Evolutionary conservation across 179 eudicot genomes (phyloP), one percentile per base, ranked within the genome.

Genomic region (Silene coronaria): DNA sequence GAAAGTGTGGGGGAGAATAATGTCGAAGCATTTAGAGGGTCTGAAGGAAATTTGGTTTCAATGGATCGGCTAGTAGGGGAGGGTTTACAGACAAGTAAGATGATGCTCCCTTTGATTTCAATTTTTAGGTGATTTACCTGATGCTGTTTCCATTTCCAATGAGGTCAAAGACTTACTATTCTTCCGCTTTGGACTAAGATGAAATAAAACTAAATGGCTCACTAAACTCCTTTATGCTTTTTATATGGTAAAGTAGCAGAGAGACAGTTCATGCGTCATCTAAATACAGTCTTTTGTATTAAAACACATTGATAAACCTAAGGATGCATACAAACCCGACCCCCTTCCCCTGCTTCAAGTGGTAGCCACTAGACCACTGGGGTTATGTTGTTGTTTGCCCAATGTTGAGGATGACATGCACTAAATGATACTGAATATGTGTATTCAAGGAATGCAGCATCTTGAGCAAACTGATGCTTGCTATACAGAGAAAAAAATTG

Each of bases 381-480:
- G 58, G 19, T 53, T 53, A 14, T 53, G 19, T 53, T 53, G 21
- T 17, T 53, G 58, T 53, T 16, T 58, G n/a, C 72, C n/a, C 9
- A 3, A 11, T 63, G 73, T 57, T 77, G 75, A 30, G 34, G 34
- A 72, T 32, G 72, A 75, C 76, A 55, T 6, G 64, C 42, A 46
- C 38, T 73, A 83, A 71, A 84, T 77, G 78, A 73, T 77, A 5
- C 30, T 62, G 30, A 60, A 72, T 66, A 61, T 82, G 42, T 80
- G 22, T 84, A 67, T 69, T 86, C 86, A 92, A 91, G 93, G 79
- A 86, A 78, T 81, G 76, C 88, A 86, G 94, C 84, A 82, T 45
- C 78, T 60, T 77, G 86, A 80, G 78, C 83, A 69, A 46, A 80
- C 78, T 59, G 82, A 71, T 67, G 70, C 63, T 7, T 78, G 19